phyloP scores from a whole-genome alignment of 2,329 filamentous ascomycete genomes.

The Cercospora berteroae region DNA sequence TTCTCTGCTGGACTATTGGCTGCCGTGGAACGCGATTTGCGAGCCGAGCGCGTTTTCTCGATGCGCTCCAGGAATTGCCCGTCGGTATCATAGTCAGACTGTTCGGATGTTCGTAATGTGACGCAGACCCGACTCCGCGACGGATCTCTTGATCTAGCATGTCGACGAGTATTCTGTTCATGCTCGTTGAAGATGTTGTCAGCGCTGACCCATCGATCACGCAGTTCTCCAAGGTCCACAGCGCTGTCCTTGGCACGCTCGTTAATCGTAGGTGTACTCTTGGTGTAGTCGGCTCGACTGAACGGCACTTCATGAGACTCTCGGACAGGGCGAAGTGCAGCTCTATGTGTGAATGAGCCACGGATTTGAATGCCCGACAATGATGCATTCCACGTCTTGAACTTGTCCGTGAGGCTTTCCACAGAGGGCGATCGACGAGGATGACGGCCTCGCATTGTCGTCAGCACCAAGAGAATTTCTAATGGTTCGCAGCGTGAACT shows the following conservation, averaged over 20 bases:
- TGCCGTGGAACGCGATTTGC: neutral
- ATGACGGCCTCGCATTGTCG: constrained; percentile 1
- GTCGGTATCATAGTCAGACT: neutral
- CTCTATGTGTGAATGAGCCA: constrained; percentile 5
- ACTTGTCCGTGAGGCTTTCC: constrained; percentile 12
- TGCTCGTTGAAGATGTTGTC: neutral
- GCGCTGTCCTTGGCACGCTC: constrained; percentile 6
- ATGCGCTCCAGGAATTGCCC: constrained; percentile 4
- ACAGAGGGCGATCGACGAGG: neutral
- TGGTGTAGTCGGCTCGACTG: constrained; percentile 3
- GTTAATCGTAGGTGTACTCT: neutral
- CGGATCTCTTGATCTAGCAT: neutral
- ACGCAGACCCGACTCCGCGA: constrained; percentile 1
- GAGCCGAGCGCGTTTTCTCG: neutral
- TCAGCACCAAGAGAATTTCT: neutral
- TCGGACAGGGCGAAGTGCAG: neutral
- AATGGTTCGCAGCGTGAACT: neutral
- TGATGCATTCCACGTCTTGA: constrained; percentile 9
- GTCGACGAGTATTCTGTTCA: neutral
- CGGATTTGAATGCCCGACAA: constrained; percentile 7
- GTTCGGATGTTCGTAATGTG: neutral
- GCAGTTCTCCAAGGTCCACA: constrained; percentile 6
- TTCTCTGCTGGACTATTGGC: neutral
- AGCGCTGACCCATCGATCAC: neutral
- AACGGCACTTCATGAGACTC: neutral